A percentile compares a stretch with the other conserved stretches of the same genome.
phyloP scores from a whole-genome alignment of 148 eudicot genomes.

The Mesembryanthemum crystallinum region DNA sequence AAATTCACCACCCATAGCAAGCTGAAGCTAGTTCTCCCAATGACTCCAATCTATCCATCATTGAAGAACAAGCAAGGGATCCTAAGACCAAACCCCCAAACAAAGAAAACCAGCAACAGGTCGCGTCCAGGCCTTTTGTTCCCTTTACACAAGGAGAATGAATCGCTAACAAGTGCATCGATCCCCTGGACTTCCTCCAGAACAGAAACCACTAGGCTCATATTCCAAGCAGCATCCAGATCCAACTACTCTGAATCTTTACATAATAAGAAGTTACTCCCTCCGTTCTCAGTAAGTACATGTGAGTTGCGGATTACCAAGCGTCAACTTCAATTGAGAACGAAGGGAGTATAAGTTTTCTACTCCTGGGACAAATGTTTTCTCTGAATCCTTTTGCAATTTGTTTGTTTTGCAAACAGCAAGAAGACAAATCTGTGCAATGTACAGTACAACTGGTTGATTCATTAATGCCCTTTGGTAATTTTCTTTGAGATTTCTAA shows the following conservation, averaged over 20 bases:
- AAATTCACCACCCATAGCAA: slow-evolving; percentile 22
- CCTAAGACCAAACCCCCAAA: slow-evolving; percentile 21
- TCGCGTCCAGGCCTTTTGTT: slow-evolving; percentile 11
- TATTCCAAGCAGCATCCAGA: slow-evolving; percentile 18
- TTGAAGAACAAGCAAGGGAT: slow-evolving; percentile 18
- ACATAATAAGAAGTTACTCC: no score
- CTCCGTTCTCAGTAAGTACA: no score
- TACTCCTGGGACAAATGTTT: no score
- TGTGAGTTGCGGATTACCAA: no score
- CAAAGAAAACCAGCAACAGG: slow-evolving; percentile 26
- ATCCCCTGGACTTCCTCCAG: slow-evolving; percentile 15
- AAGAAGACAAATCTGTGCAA: no score
- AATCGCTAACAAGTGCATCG: slow-evolving; percentile 17
- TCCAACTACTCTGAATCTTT: slow-evolving; percentile 31
- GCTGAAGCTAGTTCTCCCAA: slow-evolving; percentile 21
- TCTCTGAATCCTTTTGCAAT: no score
- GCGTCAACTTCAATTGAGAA: no score
- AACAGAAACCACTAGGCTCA: slow-evolving; percentile 25
- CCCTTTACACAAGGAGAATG: slow-evolving; percentile 7
- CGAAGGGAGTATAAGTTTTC: no score
- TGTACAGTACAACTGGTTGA: no score
- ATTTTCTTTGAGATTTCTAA: no score
- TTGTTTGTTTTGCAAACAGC: no score
- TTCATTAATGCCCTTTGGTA: no score
- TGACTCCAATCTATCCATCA: slow-evolving; percentile 21